Base-by-base conservation (phyloP, 2,329 filamentous ascomycete species). In the Aspergillus pseudoviridinutans region DNA sequence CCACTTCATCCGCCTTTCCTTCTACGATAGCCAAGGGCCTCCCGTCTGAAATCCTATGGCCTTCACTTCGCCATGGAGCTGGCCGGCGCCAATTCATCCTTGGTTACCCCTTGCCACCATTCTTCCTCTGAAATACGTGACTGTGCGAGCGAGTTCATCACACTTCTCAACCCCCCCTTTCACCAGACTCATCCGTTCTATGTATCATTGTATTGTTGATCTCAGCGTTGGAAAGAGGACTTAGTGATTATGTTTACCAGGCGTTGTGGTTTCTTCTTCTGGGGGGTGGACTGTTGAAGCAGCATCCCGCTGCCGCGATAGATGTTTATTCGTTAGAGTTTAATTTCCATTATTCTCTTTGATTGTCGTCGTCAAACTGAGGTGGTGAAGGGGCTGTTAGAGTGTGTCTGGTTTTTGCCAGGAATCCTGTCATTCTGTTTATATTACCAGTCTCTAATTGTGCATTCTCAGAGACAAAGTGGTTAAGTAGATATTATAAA, bases 401-500 rank as follows among this genome's bases (percentile, higher is more conserved):
- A 38, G 32, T 38, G 32, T 38, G 32, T 3, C 32, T 17, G 32
- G 32, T 17, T 38, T 38, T 17, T n/a, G 14, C 32, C 32, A 38
- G 14, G 32, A 17, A 38, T 38, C 14, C 32, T 38, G 32, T 55
- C 50, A 32, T 35, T 57, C n/a, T 42, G 42, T 35, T 49, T 54
- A 28, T 49, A 24, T 44, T 52, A 50, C 54, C 44, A 51, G 56
- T 51, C 46, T 29, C 56, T 49, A 51, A 51, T 58, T 59, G 53
- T 47, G 44, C 57, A 59, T 51, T 49, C 41, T 24, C 29, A 28
- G 29, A 49, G 49, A 35, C 53, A 52, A 28, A 56, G 44, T 42
- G 57, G 53, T 49, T 53, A 54, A 55, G 62, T 64, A 62, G 58
- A 63, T 63, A 64, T 55, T 57, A 59, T 63, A 56, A 57, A 59